phyloP scores from a whole-genome alignment of 116 monocot species.

The Dioscorea cayenensis region DNA sequence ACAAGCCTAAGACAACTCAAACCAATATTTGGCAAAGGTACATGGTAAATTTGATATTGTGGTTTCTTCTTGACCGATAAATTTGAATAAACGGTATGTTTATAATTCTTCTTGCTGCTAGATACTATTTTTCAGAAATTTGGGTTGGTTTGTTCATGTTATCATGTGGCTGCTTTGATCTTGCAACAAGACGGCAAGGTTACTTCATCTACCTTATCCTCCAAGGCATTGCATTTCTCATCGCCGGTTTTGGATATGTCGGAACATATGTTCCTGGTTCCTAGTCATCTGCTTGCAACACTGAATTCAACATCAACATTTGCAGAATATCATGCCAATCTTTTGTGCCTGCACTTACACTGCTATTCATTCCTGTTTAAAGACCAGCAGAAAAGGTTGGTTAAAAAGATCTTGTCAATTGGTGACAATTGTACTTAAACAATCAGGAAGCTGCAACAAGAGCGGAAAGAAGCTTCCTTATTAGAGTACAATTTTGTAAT shows the following conservation, averaged over 20 bases:
- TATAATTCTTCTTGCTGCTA: neutral
- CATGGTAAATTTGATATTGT: neutral
- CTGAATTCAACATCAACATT: neutral
- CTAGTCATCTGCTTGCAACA: neutral
- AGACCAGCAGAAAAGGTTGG: too few relatives aligned
- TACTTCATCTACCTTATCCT: conserved; percentile 15
- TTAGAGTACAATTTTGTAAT: too few relatives aligned
- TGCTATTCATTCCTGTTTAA: too few relatives aligned
- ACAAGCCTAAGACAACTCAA: conserved; percentile 9
- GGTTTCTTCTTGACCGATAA: neutral
- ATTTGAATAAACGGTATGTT: neutral
- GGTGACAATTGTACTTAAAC: too few relatives aligned
- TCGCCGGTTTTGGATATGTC: conserved; percentile 14
- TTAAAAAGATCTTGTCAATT: too few relatives aligned
- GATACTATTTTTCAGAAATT: conserved; percentile 22
- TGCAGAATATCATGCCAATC: neutral
- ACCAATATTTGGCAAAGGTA: conserved; percentile 24
- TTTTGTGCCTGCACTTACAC: neutral
- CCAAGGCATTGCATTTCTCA: conserved; percentile 14
- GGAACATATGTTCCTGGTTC: neutral
- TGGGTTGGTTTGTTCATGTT: conserved; percentile 18
- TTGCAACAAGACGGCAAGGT: conserved; percentile 1
- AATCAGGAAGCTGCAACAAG: too few relatives aligned
- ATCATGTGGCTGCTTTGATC: conserved; percentile 22
- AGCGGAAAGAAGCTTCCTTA: too few relatives aligned